Evolutionary conservation across 2,329 filamentous ascomycete genomes (phyloP).

Genomic region (Trichoderma sp.): DNA sequence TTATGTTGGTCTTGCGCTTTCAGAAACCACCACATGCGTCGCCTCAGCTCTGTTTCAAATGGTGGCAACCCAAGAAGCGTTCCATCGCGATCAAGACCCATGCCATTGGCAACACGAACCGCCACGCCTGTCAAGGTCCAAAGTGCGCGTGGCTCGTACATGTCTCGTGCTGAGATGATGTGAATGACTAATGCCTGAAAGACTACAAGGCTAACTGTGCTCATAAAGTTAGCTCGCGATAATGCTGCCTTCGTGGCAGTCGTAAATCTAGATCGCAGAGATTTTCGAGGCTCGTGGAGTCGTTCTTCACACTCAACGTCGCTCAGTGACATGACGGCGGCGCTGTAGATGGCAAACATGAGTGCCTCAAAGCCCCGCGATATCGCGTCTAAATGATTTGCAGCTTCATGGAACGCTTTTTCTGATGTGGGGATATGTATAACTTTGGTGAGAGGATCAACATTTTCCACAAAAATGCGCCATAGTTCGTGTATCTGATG

Average conservation of each 20-base stretch:
- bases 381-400: not conserved
- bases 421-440: constrained; percentile 9
- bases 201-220: constrained; percentile 1
- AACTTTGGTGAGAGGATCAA: constrained; percentile 18
- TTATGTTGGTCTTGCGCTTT: constrained; percentile 11
- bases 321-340: constrained; percentile 15
- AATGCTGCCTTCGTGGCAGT: not conserved
- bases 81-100: constrained; percentile 18
- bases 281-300: constrained; percentile 12
- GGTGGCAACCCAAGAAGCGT: constrained; percentile 4
- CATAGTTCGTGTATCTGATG: constrained; percentile 8
- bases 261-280: constrained; percentile 4
- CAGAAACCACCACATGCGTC: constrained; percentile 15
- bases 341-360: constrained; percentile 20
- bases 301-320: constrained; percentile 12
- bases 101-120: constrained; percentile 6
- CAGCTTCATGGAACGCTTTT: constrained; percentile 3
- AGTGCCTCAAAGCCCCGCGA: constrained; percentile 17
- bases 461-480: constrained; percentile 17
- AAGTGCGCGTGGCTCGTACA: constrained; percentile 11
- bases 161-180: constrained; percentile 11
- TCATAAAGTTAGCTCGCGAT: not conserved
- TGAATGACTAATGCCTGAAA: constrained; percentile 13
- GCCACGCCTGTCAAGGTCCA: constrained; percentile 16
- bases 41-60: not conserved